phyloP scores from a whole-genome alignment of 805 yeast genomes.

The Myxozyma neglecta region DNA sequence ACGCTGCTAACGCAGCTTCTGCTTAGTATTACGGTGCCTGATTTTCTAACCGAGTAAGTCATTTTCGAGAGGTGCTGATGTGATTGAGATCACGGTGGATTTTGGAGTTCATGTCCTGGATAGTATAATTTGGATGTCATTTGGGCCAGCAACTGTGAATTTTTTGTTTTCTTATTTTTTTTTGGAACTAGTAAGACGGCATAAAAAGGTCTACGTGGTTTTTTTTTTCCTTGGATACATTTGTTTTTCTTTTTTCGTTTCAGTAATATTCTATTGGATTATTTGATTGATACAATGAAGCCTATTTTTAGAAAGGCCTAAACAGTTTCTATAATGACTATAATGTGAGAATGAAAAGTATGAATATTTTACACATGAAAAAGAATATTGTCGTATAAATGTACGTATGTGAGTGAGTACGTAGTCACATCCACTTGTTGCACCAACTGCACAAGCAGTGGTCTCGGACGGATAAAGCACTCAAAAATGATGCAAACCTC shows the following conservation, averaged over 20 bases:
- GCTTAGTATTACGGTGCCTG: not conserved
- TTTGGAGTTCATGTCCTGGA: not conserved
- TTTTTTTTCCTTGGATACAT: too few species aligned
- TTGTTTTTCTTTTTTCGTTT: too few species aligned
- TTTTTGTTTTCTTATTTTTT: not conserved
- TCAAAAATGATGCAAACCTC: not conserved
- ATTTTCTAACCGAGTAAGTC: too few species aligned
- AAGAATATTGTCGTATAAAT: not conserved
- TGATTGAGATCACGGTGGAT: too few species aligned
- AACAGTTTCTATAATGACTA: too few species aligned
- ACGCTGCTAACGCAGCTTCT: not conserved
- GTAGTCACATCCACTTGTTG: constrained; percentile 15
- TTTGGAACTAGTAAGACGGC: too few species aligned
- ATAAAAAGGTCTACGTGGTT: too few species aligned
- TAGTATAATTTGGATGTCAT: not conserved
- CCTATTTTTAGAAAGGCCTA: too few species aligned
- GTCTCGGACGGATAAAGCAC: constrained; percentile 4
- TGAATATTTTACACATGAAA: not conserved
- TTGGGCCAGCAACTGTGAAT: not conserved
- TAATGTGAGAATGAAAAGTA: too few species aligned
- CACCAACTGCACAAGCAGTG: constrained; percentile 27
- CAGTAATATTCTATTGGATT: too few species aligned
- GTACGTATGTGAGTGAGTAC: not conserved
- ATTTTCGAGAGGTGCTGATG: too few species aligned
- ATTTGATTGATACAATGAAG: too few species aligned